phyloP scores from a whole-genome alignment of 2,329 filamentous ascomycete species.

The Shiraia sp. region DNA sequence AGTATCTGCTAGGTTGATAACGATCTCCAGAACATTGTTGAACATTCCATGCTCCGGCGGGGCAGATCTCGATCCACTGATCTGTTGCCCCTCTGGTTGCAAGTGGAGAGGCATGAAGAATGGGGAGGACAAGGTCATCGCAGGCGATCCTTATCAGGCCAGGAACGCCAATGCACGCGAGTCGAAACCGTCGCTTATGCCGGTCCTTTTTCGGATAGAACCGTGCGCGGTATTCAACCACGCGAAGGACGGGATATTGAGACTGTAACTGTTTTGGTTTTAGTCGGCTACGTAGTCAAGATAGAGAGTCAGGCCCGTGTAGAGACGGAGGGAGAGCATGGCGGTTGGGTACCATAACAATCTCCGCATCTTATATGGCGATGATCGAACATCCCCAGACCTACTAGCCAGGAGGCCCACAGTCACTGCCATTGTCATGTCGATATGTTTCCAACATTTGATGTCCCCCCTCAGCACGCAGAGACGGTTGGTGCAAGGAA shows the following conservation, averaged over 20 bases:
- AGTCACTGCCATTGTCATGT: slow-evolving; percentile 4
- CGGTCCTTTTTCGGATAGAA: background rate
- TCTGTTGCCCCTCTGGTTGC: background rate
- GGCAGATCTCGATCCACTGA: background rate
- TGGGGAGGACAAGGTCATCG: slow-evolving; percentile 1
- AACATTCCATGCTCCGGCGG: background rate
- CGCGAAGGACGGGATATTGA: slow-evolving; percentile 2
- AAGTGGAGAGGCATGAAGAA: background rate
- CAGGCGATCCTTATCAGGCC: background rate
- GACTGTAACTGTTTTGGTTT: slow-evolving; percentile 7
- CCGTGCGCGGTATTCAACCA: slow-evolving; percentile 1
- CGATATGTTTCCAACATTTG: slow-evolving; percentile 33
- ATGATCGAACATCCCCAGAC: slow-evolving; percentile 6
- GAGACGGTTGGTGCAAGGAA: slow-evolving; percentile 32
- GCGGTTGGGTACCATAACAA: slow-evolving; percentile 1
- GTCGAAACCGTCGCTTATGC: background rate
- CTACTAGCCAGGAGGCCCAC: slow-evolving; percentile 5
- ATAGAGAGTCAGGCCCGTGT: slow-evolving; percentile 6
- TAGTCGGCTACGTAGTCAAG: slow-evolving; percentile 3
- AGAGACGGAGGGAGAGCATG: background rate
- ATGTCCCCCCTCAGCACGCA: slow-evolving; percentile 28
- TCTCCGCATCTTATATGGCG: slow-evolving; percentile 8
- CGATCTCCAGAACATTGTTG: too few species aligned
- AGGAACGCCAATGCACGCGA: too few species aligned
- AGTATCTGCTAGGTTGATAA: too few species aligned